Base-by-base conservation (phyloP, 257 asterid genomes). In the Cynanchum wilfordii region DNA sequence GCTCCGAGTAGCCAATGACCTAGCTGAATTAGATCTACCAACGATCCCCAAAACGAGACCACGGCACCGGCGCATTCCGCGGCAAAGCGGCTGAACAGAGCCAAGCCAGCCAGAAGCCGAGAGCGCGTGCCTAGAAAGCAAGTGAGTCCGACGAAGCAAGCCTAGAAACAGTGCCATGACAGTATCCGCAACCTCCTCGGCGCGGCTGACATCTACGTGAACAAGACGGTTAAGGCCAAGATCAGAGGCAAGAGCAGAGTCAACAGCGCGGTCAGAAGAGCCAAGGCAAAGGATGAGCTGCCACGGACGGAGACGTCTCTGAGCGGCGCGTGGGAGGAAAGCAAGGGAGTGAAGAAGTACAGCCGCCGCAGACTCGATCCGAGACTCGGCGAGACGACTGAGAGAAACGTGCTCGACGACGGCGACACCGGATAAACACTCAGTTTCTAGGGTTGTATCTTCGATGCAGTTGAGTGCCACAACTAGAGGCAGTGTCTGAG, bases 21-120 rank as follows among this genome's bases (percentile, higher is more conserved):
- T 84, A 36, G 99, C 97, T 8, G 99, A 94, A 56, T 96, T 90
- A 79, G 99, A 95, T 89, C 96, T 87, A 55, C 97, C 97, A 0
- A 92, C 83, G 77, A 95, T 95, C 86, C 99, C 99, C 87, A 95
- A 77, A 56, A 95, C 99, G 72, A 95, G 84, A 25, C 92, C 92
- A 0, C 92, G 79, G 66, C 92, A 87, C 57, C 92, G 79, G 67
- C 92, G 83, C 90, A 87, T 87, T 71, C 99, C 99, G 22, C 99
- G 95, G 80, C 99, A 95, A 47, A 92, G 92, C 64, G 98, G 99
- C 96, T 95, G 99, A 74, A 95, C 91, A 1, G 97, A 89, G 64
- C 99, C 99, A 45, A 95, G 91, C 99, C 99, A 95, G 15, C 99
- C 98, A 20, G 99, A 92, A 58, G 97, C 97, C 58, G 99, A 92